Percentiles rank a stretch among this genome's conserved stretches.
Evolutionary conservation across 768 basidiomycete species (phyloP).

Genomic region (Tylopilus plumbeoviolaceoides): DNA sequence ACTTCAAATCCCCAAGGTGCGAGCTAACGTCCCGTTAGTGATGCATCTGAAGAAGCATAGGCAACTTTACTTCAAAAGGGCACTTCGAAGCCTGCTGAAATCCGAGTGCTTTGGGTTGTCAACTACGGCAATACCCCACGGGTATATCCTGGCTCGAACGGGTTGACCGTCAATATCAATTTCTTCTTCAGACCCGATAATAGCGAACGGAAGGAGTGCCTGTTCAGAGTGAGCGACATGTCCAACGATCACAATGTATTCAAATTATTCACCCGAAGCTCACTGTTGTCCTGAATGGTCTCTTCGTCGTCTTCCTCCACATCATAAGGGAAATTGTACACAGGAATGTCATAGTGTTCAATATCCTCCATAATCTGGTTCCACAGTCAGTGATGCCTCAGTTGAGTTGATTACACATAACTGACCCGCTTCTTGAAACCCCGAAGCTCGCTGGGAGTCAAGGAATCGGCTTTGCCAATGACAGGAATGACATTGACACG

Average conservation of each 20-base stretch:
- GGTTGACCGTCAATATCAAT: constrained; percentile 89
- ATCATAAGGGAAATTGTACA: constrained; percentile 99
- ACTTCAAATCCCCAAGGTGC: constrained; percentile 92
- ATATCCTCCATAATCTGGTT: constrained; percentile 98
- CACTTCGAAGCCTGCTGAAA: constrained; percentile 88
- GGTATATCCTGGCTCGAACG: constrained; percentile 91
- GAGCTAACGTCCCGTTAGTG: constrained; percentile 51
- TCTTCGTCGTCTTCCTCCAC: constrained; percentile 99
- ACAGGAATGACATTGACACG: constrained; percentile 99
- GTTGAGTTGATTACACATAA: constrained; percentile 3
- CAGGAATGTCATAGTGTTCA: constrained; percentile 95
- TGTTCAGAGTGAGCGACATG: constrained; percentile 27
- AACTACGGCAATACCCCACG: constrained; percentile 98
- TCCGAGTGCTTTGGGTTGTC: constrained; percentile 99
- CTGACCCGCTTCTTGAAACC: constrained; percentile 93
- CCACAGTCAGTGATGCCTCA: constrained; percentile 1
- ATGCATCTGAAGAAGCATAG: not conserved
- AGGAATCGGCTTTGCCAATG: constrained; percentile 91
- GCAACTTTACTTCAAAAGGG: constrained; percentile 73
- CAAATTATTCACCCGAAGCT: constrained; percentile 67
- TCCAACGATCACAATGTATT: not conserved
- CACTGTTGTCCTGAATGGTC: constrained; percentile 95
- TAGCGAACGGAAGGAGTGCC: constrained; percentile 93
- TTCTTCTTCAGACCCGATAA: constrained; percentile 97
- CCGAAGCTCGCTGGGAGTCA: constrained; percentile 88